Percentiles rank a stretch among this genome's conserved stretches.
These are phyloP conservation scores for Plasmodium cynomolgi DNA, from an alignment of 169 alveolate genomes.

Conservation along the genomic window DNA sequence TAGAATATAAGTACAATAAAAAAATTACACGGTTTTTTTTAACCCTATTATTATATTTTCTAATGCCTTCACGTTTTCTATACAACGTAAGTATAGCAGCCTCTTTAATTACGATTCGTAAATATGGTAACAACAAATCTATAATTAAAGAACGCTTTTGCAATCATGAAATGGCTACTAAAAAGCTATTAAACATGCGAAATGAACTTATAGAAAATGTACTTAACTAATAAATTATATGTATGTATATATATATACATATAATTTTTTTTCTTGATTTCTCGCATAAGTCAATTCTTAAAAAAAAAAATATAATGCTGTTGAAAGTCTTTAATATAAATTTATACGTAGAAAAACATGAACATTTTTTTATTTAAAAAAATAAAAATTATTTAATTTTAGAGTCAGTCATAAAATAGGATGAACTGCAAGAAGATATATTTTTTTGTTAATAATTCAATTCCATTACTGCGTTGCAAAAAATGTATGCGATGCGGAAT, in stretches of 20 bases:
- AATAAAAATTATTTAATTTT: background rate
- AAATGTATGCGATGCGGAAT: background rate
- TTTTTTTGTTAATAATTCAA: background rate
- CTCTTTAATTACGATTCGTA: background rate
- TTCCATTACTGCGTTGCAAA: background rate
- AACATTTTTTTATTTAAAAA: background rate
- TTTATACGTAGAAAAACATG: background rate
- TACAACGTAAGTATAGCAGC: background rate
- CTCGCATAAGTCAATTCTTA: background rate
- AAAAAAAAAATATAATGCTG: background rate
- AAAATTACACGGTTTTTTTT: background rate
- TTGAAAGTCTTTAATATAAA: too few relatives aligned
- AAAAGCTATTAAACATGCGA: background rate
- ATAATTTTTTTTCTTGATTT: too few relatives aligned
- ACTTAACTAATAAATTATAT: background rate
- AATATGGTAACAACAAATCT: background rate
- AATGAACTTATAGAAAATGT: background rate
- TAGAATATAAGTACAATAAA: background rate
- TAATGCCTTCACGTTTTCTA: background rate
- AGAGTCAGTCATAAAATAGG: background rate
- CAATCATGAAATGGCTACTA: background rate
- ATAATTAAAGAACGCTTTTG: background rate
- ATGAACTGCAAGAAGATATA: background rate
- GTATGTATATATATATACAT: too few relatives aligned
- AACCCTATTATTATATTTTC: background rate